Conservation (phyloP, 148 eudicot genomes). For the Talinum fruticosum region DNA sequence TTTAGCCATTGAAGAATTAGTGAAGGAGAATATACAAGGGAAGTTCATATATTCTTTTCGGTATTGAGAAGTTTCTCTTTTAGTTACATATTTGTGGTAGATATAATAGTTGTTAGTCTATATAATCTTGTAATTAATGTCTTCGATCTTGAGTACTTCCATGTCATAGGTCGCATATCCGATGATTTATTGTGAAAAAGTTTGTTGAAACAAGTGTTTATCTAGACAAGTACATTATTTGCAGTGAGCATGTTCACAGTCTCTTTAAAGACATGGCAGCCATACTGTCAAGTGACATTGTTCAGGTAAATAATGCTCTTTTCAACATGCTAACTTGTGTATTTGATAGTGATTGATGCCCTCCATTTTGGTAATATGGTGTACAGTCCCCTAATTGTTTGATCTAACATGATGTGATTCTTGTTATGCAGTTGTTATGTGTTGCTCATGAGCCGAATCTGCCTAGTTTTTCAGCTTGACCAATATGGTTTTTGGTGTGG, state of each 20-base stretch:
- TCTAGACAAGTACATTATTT: constrained; percentile 2
- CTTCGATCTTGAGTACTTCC: constrained; percentile 22
- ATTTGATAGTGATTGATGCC: not conserved
- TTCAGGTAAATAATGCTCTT: constrained; percentile 17
- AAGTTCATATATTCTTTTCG: constrained; percentile 13
- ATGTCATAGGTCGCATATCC: constrained; percentile 28
- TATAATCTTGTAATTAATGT: constrained; percentile 23
- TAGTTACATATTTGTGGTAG: constrained; percentile 21
- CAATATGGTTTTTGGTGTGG: constrained; percentile 19
- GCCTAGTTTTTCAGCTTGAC: constrained; percentile 23
- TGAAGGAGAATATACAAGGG: constrained; percentile 21
- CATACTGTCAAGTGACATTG: constrained; percentile 17
- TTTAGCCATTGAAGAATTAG: constrained; percentile 22
- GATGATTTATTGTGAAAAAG: constrained; percentile 22
- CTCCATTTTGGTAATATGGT: not conserved
- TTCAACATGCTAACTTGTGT: not conserved
- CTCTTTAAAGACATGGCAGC: constrained; percentile 20
- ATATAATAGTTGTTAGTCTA: constrained; percentile 15
- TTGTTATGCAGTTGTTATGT: constrained; percentile 13
- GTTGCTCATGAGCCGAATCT: constrained; percentile 7
- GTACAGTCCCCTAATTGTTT: not conserved
- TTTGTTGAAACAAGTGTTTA: constrained; percentile 2
- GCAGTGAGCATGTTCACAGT: constrained; percentile 10
- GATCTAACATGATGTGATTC: not conserved
- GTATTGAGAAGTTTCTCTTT: constrained; percentile 19